Evolutionary conservation across 345 rosid species (phyloP).

Genomic region (Streptanthus diversifolius): DNA sequence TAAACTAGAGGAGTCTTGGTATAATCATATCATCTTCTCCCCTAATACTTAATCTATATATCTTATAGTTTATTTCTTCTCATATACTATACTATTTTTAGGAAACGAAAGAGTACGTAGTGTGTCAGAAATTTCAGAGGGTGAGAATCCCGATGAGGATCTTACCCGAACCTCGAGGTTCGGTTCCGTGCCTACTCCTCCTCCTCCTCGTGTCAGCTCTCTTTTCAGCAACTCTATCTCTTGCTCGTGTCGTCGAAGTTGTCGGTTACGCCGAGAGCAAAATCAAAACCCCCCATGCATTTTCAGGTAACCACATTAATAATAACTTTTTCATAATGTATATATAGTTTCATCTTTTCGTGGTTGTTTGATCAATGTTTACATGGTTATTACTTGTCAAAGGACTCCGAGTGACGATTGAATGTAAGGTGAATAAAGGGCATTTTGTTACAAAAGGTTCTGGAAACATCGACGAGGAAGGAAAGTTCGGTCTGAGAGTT

Average conservation of each 20-base stretch:
- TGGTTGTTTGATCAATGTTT: not conserved
- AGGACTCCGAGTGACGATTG: constrained; percentile 74
- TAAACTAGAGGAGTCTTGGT: constrained; percentile 17
- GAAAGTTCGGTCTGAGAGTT: constrained; percentile 60
- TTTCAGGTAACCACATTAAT: constrained; percentile 44
- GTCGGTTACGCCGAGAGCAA: constrained; percentile 68
- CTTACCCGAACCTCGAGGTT: constrained; percentile 37
- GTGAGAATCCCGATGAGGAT: constrained; percentile 54
- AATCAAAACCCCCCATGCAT: constrained; percentile 47
- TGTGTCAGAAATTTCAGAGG: constrained; percentile 26
- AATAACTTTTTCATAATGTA: not conserved
- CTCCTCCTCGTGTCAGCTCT: constrained; percentile 32
- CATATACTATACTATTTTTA: not conserved
- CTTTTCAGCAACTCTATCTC: constrained; percentile 37
- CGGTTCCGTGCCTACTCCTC: constrained; percentile 39
- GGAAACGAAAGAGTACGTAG: not conserved
- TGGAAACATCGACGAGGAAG: constrained; percentile 53
- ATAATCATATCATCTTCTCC: constrained; percentile 26
- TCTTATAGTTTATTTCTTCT: not conserved
- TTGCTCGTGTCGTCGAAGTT: constrained; percentile 48
- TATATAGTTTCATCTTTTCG: not conserved
- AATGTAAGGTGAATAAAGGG: constrained; percentile 57
- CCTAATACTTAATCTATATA: not conserved
- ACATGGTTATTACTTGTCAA: constrained; percentile 3
- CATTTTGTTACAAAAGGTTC: constrained; percentile 53